Percentiles rank a stretch among this genome's conserved stretches.
phyloP scores from a whole-genome alignment of 257 asterid genomes.

The Asclepias syriaca region DNA sequence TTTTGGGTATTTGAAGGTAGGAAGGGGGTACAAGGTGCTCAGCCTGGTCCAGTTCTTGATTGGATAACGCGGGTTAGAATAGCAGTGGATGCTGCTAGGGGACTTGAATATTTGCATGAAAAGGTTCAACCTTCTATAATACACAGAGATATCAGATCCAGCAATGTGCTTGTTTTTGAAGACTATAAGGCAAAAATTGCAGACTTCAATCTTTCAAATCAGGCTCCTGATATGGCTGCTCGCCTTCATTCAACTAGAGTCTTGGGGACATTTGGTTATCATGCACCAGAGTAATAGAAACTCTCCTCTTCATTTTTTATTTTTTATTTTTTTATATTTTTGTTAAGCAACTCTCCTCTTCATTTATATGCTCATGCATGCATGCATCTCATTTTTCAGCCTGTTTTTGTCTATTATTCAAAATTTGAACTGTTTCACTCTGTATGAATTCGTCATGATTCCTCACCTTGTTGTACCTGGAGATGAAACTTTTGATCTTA shows the following conservation, averaged over 20 bases:
- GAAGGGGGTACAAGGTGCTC: conserved; percentile 98
- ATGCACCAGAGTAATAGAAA: conserved; percentile 88
- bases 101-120: conserved; percentile 95
- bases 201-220: conserved; percentile 92
- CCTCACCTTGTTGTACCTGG: not conserved
- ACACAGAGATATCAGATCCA: conserved; percentile 96
- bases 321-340: too few species aligned
- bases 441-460: not conserved
- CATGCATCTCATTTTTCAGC: not conserved
- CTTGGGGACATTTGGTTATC: conserved; percentile 97
- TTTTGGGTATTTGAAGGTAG: conserved; percentile 51
- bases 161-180: conserved; percentile 93
- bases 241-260: conserved; percentile 99
- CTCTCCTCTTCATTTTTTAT: conserved; percentile 9
- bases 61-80: conserved; percentile 94
- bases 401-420: not conserved
- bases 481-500: not conserved
- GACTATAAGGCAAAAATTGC: conserved; percentile 90
- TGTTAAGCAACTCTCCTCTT: conserved; percentile 9
- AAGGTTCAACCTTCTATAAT: conserved; percentile 71
- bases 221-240: conserved; percentile 99
- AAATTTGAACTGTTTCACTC: not conserved
- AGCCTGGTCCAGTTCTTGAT: conserved; percentile 97
- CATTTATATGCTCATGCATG: not conserved
- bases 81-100: conserved; percentile 97